Conservation (phyloP, 208 protist species). For the Lotmaria passim region DNA sequence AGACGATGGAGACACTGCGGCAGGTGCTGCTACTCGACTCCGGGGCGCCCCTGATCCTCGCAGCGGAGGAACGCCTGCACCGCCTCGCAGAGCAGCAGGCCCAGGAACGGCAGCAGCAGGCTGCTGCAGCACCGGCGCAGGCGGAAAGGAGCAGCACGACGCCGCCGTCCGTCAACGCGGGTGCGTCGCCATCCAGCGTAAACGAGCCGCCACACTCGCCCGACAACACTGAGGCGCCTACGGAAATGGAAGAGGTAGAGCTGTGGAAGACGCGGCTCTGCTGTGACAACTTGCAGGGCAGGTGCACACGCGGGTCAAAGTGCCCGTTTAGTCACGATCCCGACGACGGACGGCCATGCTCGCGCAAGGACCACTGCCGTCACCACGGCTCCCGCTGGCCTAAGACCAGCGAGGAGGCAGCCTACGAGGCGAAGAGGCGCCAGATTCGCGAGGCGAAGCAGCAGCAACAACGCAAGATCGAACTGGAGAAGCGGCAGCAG, state of each 20-base stretch:
- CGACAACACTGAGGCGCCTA: not conserved
- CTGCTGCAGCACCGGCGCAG: slow-evolving; percentile 11
- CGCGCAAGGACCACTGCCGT: slow-evolving; percentile 58
- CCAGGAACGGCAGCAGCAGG: slow-evolving; percentile 4
- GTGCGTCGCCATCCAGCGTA: not conserved
- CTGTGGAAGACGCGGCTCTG: slow-evolving; percentile 73
- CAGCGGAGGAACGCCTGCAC: slow-evolving; percentile 62
- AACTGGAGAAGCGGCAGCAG: slow-evolving; percentile 18
- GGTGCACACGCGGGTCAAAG: slow-evolving; percentile 39
- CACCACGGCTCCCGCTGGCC: slow-evolving; percentile 69
- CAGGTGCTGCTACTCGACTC: slow-evolving; percentile 78
- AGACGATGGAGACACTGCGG: slow-evolving; percentile 73
- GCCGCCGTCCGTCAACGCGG: not conserved
- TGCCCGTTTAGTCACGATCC: slow-evolving; percentile 78
- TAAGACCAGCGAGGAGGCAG: slow-evolving; percentile 35
- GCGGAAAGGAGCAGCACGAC: not conserved
- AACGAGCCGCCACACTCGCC: not conserved
- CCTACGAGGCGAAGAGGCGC: slow-evolving; percentile 17
- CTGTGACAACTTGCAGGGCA: slow-evolving; percentile 62
- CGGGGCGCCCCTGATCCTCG: slow-evolving; percentile 72
- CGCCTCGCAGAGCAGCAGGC: slow-evolving; percentile 20
- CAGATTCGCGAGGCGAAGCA: slow-evolving; percentile 22
- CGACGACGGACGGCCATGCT: slow-evolving; percentile 75
- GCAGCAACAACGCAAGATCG: slow-evolving; percentile 14
- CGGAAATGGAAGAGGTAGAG: slow-evolving; percentile 46